These are phyloP conservation scores for Brassica hybrid DNA, from an alignment of 441 rosid genomes.

Conservation along the genomic window DNA sequence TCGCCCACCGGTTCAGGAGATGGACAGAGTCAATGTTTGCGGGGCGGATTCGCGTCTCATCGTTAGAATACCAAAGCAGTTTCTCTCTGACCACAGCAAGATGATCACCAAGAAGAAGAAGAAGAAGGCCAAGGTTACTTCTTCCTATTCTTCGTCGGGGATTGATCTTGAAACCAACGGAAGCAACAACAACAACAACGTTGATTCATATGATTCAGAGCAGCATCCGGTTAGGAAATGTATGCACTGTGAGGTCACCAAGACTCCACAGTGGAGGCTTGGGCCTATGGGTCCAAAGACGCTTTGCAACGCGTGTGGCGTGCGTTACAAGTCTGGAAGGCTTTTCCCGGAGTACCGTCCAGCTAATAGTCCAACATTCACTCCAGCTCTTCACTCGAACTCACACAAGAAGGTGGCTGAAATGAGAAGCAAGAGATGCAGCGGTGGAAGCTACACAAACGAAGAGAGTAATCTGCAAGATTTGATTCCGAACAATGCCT, in stretches of 20 bases:
- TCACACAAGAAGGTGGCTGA: conserved; percentile 94
- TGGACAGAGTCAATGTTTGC: conserved; percentile 43
- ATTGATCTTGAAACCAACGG: conserved; percentile 36
- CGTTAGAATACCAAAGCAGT: conserved; percentile 68
- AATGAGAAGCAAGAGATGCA: conserved; percentile 75
- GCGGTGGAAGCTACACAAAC: conserved; percentile 1
- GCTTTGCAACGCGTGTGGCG: conserved; percentile 97
- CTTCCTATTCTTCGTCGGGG: conserved; percentile 34
- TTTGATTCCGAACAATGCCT: conserved; percentile 61
- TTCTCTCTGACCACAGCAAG: conserved; percentile 51
- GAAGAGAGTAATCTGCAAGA: conserved; percentile 45
- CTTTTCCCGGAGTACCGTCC: conserved; percentile 98
- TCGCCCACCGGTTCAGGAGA: conserved; percentile 57
- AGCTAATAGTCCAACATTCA: conserved; percentile 90
- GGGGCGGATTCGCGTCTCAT: conserved; percentile 68
- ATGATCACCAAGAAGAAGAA: conserved; percentile 56
- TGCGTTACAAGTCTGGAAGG: conserved; percentile 89
- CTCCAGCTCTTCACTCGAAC: conserved; percentile 87
- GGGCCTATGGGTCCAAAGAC: conserved; percentile 99
- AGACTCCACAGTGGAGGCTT: conserved; percentile 98
- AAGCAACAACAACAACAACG: conserved; percentile 39
- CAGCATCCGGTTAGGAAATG: conserved; percentile 71
- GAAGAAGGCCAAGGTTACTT: conserved; percentile 66
- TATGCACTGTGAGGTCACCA: conserved; percentile 91
- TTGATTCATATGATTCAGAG: conserved; percentile 37